Evolutionary conservation across 75 land plant genomes (phyloP), one percentile per base, ranked within the genome.

Genomic region (Sequoia sempervirens): DNA sequence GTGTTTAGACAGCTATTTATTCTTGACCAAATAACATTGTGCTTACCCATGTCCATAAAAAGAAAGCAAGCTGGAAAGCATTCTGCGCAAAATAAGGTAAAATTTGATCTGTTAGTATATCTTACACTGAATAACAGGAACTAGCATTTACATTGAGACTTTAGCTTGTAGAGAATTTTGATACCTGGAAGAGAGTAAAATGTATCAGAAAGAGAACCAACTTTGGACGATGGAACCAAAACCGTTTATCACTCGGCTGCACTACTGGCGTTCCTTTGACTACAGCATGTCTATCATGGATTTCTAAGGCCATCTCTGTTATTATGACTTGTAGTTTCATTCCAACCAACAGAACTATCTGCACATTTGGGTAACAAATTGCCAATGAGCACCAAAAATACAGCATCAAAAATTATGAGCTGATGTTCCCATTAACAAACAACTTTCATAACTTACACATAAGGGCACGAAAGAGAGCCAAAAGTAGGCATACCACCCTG

Each of bases 311-410:
- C 88, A 93, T 68, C 41, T 64, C 75, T 1, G 92, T 88, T 56
- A 96, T 92, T 58, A 96, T 92, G 72, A 89, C 89, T 85, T 94
- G 95, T 20, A 96, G 92, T 83, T 96, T 93, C 45, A 96, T 87
- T 34, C 98, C 94, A 38, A 94, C 89, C 68, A 91, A 14, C 4
- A 96, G 88, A 3, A 94, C 85, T 74, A 95, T 83, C 97, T 95
- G 90, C 82, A 83, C 30, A 58, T 30, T 18, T 28, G n/a, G 18
- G 23, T 6, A 47, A 83, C 43, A 20, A 45, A 78, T 37, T 23
- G 80, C 38, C 47, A 78, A 26, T 78, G 45, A 78, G 11, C 50
- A 41, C 28, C 0, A 5, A 45, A 26, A 23, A 15, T 41, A 3
- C 47, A 26, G n/a, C n/a, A 5, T 45, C 14, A 28, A n/a, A 76